These are phyloP conservation scores for Astragalus membranaceus DNA, from an alignment of 306 rosid species.

Conservation along the genomic window DNA sequence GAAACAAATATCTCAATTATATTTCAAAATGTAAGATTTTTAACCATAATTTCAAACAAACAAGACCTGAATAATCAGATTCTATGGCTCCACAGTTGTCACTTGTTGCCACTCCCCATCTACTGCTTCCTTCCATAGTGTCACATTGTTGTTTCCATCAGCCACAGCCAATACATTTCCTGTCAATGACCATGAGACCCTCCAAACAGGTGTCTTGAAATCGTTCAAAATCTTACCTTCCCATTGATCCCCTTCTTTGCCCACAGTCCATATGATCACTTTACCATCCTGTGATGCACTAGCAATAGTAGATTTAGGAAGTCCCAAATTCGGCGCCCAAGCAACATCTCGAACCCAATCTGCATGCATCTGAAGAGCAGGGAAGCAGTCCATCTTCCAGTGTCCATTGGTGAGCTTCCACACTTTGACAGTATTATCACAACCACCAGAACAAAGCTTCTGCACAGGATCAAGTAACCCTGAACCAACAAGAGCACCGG, in stretches of 20 bases:
- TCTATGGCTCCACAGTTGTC: constrained; percentile 71
- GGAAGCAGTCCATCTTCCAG: constrained; percentile 93
- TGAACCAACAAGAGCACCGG: constrained; percentile 69
- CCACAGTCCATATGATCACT: constrained; percentile 79
- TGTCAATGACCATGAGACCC: constrained; percentile 85
- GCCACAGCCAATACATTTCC: constrained; percentile 86
- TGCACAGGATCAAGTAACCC: constrained; percentile 77
- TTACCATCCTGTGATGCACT: constrained; percentile 80
- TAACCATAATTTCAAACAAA: constrained; percentile 27
- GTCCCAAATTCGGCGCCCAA: constrained; percentile 91
- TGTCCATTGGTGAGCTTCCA: constrained; percentile 71
- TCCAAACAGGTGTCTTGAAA: constrained; percentile 75
- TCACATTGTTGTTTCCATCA: constrained; percentile 75
- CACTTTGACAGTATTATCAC: constrained; percentile 78
- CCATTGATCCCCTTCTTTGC: constrained; percentile 88
- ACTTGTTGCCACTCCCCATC: constrained; percentile 92
- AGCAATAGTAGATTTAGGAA: constrained; percentile 77
- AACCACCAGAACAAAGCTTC: constrained; percentile 85
- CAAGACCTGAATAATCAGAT: constrained; percentile 19
- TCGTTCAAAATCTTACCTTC: constrained; percentile 71
- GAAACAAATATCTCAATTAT: constrained; percentile 11
- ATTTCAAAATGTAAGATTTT: constrained; percentile 24
- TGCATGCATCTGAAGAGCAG: constrained; percentile 73
- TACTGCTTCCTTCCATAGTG: constrained; percentile 80
- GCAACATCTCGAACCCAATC: constrained; percentile 93